phyloP scores from a whole-genome alignment of 2,329 filamentous ascomycete species.

The Talaromyces sp. region DNA sequence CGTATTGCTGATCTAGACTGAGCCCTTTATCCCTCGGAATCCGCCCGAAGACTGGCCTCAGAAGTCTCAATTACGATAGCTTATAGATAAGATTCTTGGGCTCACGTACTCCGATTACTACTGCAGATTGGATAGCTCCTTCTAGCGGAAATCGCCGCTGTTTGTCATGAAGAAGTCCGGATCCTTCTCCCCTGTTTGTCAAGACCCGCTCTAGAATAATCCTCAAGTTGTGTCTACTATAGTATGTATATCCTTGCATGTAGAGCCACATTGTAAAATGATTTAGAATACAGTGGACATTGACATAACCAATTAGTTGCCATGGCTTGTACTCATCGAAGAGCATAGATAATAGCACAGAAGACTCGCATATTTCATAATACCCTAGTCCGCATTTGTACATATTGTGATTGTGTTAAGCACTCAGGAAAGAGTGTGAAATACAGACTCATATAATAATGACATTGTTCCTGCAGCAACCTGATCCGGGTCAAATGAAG shows the following conservation, averaged over 20 bases:
- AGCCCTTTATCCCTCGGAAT: background rate
- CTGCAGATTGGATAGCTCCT: background rate
- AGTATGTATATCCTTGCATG: slow-evolving; percentile 7
- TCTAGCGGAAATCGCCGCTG: background rate
- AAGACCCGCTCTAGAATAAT: background rate
- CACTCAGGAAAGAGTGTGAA: background rate
- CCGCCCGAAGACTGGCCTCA: background rate
- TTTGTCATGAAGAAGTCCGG: background rate
- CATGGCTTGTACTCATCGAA: background rate
- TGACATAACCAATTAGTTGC: background rate
- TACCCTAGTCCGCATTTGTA: background rate
- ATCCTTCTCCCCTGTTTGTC: background rate
- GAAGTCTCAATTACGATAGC: background rate
- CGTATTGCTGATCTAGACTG: background rate
- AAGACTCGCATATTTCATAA: background rate
- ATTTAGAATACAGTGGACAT: background rate
- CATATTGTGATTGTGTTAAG: background rate
- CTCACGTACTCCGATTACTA: background rate
- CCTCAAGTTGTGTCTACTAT: background rate
- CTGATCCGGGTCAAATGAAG: background rate
- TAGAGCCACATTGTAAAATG: background rate
- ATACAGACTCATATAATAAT: background rate
- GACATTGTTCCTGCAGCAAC: background rate
- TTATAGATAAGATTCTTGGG: background rate
- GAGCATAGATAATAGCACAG: background rate